These are phyloP conservation scores for Chenopodium suecicum DNA, from an alignment of 148 eudicot genomes.

Conservation along the genomic window DNA sequence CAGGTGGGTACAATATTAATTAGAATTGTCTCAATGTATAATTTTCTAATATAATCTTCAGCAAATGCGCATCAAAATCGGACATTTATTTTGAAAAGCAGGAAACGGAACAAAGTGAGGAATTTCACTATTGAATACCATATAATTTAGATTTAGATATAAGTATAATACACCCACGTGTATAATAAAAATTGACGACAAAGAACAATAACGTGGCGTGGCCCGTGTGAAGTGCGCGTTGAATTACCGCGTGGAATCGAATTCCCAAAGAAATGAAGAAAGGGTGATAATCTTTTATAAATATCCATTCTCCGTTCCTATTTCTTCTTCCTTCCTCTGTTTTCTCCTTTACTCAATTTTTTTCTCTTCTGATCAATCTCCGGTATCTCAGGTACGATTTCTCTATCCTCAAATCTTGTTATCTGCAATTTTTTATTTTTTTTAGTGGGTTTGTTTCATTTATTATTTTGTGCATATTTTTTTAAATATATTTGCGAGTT, in stretches of 20 bases:
- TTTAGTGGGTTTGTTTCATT: neutral
- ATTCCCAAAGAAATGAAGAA: neutral
- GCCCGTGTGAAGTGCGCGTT: conserved; percentile 44
- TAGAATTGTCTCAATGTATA: no score
- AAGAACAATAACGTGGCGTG: no score
- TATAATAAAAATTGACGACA: no score
- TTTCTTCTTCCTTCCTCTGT: neutral
- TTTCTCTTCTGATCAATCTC: neutral
- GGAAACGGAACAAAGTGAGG: no score
- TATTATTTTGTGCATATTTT: neutral
- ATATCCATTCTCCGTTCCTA: no score
- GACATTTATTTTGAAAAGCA: no score
- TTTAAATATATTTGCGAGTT: neutral
- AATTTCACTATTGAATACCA: no score
- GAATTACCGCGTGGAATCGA: conserved; percentile 31
- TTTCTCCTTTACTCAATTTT: neutral
- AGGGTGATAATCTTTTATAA: neutral
- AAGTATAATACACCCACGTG: no score
- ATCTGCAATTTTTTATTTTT: neutral
- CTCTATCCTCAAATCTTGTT: neutral
- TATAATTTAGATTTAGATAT: no score
- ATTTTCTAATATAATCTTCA: no score
- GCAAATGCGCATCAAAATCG: no score
- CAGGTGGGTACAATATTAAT: no score
- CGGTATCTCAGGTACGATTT: neutral